Percentiles rank a stretch among this genome's conserved stretches.
Conservation (phyloP, 2,329 filamentous ascomycete genomes). For the Alternaria novae-zelandiae region DNA sequence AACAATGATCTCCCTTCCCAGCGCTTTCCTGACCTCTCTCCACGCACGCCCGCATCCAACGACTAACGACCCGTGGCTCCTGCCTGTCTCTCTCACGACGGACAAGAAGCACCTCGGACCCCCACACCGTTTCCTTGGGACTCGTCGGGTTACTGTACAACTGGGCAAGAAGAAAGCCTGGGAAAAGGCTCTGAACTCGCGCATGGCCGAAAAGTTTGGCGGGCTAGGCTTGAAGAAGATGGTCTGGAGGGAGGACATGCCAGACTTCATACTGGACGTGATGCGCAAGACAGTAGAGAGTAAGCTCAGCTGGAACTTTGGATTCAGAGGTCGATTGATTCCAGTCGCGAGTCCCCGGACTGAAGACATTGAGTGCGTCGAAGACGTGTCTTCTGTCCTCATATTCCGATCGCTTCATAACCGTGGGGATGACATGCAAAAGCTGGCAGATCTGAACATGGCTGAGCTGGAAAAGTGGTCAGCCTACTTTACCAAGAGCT, state of each 20-base stretch:
- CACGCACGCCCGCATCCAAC: slow-evolving; percentile 62
- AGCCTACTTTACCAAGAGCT: slow-evolving; percentile 20
- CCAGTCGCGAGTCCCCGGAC: slow-evolving; percentile 27
- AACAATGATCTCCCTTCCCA: slow-evolving; percentile 60
- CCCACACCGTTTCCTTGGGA: slow-evolving; percentile 30
- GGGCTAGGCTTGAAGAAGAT: slow-evolving; percentile 40
- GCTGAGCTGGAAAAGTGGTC: slow-evolving; percentile 32
- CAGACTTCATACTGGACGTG: slow-evolving; percentile 48
- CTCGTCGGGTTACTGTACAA: slow-evolving; percentile 19
- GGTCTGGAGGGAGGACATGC: slow-evolving; percentile 58
- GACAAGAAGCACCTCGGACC: slow-evolving; percentile 28
- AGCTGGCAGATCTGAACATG: slow-evolving; percentile 17
- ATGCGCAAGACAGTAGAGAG: slow-evolving; percentile 47
- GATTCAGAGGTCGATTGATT: slow-evolving; percentile 28
- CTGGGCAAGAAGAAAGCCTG: slow-evolving; percentile 32
- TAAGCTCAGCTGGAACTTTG: slow-evolving; percentile 46
- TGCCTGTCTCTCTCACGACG: slow-evolving; percentile 54
- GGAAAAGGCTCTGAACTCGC: slow-evolving; percentile 29
- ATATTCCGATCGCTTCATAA: slow-evolving; percentile 33
- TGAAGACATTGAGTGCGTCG: slow-evolving; percentile 30
- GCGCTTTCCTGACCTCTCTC: slow-evolving; percentile 69
- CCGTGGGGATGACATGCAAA: slow-evolving; percentile 31
- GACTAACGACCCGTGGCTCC: slow-evolving; percentile 61
- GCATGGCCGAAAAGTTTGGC: slow-evolving; percentile 44
- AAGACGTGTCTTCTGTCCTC: slow-evolving; percentile 40